Evolutionary conservation across 1,284 basidiomycete genomes (phyloP).

Genomic region (Sporisorium graminicola): DNA sequence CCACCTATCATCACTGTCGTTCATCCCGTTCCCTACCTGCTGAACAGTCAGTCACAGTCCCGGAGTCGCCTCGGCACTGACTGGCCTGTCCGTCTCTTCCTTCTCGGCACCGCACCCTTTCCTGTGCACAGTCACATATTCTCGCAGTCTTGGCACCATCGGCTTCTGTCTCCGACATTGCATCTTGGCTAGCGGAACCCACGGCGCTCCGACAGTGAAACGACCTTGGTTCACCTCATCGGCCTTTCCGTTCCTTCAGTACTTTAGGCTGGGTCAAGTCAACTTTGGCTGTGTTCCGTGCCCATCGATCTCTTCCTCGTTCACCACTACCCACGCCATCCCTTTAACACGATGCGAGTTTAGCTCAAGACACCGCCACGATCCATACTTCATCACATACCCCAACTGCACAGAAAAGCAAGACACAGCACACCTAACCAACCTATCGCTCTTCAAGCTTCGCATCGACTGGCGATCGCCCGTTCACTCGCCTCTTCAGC

Average conservation of each 20-base stretch:
- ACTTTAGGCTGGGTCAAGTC: conserved; percentile 19
- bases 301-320: conserved; percentile 2
- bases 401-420: background rate
- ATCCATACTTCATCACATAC: background rate
- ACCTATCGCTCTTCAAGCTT: background rate
- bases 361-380: conserved; percentile 9
- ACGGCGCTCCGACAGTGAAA: background rate
- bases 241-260: conserved; percentile 14
- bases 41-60: background rate
- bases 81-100: conserved; percentile 4
- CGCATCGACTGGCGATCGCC: background rate
- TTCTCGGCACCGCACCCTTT: background rate
- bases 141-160: conserved; percentile 1
- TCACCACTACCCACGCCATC: conserved; percentile 21
- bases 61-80: background rate
- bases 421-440: background rate
- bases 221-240: conserved; percentile 16
- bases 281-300: background rate
- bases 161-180: conserved; percentile 24
- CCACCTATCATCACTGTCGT: background rate
- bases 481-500: conserved; percentile 1
- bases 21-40: background rate
- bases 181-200: background rate
- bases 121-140: background rate
- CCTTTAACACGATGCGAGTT: conserved; percentile 20